These are phyloP conservation scores for Euptelea pleiosperma DNA, from an alignment of 164 flowering plant genomes.

Conservation along the genomic window DNA sequence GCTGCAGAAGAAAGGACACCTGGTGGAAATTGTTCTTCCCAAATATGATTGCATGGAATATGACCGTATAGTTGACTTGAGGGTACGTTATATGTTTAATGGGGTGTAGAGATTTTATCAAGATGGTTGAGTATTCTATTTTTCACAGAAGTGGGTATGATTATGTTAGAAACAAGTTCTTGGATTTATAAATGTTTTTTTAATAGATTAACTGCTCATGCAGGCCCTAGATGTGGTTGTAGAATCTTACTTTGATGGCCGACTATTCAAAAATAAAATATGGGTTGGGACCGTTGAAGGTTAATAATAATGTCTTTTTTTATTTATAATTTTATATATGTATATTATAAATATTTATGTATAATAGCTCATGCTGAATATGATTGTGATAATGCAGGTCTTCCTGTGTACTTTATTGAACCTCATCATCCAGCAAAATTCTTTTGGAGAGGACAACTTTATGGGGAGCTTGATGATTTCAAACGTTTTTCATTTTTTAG, in stretches of 20 bases:
- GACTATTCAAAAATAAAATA: slow-evolving; percentile 66
- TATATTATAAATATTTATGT: not conserved
- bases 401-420: slow-evolving; percentile 95
- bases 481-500: slow-evolving; percentile 92
- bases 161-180: not conserved
- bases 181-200: not conserved
- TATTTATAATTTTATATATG: not conserved
- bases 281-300: slow-evolving; percentile 97
- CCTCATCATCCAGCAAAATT: slow-evolving; percentile 86
- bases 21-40: slow-evolving; percentile 89
- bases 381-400: slow-evolving; percentile 47
- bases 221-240: slow-evolving; percentile 72
- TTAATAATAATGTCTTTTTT: slow-evolving; percentile 18
- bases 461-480: slow-evolving; percentile 96
- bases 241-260: slow-evolving; percentile 88
- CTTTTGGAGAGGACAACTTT: slow-evolving; percentile 87
- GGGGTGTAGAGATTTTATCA: not conserved
- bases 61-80: slow-evolving; percentile 57
- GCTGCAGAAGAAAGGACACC: slow-evolving; percentile 88
- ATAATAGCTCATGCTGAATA: not conserved
- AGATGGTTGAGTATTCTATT: slow-evolving; percentile 1
- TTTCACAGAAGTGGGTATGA: too few species aligned
- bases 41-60: slow-evolving; percentile 92
- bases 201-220: slow-evolving; percentile 5
- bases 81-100: slow-evolving; percentile 44